Conservation (phyloP, 257 asterid species). For the Penstemon eatonii region DNA sequence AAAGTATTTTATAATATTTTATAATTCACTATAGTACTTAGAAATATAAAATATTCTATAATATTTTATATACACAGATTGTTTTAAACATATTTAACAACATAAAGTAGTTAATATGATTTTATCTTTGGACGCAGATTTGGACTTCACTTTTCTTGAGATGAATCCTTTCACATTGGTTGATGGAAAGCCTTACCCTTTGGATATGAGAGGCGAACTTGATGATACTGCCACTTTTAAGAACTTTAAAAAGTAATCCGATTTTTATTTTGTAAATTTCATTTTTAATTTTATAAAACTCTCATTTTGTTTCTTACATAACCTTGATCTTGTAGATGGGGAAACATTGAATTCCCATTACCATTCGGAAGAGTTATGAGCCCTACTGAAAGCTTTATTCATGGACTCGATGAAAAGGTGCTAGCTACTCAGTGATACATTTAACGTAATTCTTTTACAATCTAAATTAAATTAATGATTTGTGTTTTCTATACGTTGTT, state of each 20-base stretch:
- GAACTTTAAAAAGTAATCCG: constrained; percentile 81
- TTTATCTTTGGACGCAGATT: constrained; percentile 44
- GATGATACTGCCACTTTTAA: constrained; percentile 96
- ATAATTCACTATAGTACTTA: too few relatives aligned
- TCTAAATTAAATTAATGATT: background rate
- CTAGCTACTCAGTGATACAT: constrained; percentile 5
- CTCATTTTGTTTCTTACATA: constrained; percentile 6
- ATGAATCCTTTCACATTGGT: constrained; percentile 96
- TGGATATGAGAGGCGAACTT: constrained; percentile 98
- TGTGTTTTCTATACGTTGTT: background rate
- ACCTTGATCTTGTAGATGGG: constrained; percentile 64
- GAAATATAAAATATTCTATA: too few relatives aligned
- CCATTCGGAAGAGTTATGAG: constrained; percentile 96
- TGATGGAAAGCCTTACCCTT: constrained; percentile 86
- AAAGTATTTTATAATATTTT: too few relatives aligned
- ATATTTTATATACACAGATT: too few relatives aligned
- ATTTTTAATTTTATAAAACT: background rate
- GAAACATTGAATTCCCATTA: constrained; percentile 80
- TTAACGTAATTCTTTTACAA: background rate
- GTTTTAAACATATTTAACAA: too few relatives aligned
- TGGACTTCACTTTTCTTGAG: constrained; percentile 95
- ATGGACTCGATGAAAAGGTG: constrained; percentile 93
- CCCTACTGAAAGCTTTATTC: constrained; percentile 77
- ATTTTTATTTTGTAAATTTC: background rate
- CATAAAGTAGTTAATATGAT: background rate